phyloP scores from a whole-genome alignment of 1,284 basidiomycete genomes.

The Fomitiporia mediterranea region DNA sequence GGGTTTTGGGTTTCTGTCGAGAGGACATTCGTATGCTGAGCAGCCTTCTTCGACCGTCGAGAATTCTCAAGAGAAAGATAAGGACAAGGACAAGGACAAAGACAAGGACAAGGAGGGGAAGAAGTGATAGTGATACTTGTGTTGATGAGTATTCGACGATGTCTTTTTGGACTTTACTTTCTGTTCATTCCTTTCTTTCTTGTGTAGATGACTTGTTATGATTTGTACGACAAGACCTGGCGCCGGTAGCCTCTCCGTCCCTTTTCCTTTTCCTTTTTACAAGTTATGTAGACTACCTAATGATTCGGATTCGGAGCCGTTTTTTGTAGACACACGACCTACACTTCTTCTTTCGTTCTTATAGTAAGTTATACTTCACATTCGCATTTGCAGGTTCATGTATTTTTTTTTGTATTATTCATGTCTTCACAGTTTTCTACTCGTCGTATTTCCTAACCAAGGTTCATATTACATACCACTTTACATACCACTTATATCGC shows the following conservation, averaged over 20 bases:
- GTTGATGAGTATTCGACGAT: not conserved
- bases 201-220: not conserved
- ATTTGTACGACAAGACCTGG: not conserved
- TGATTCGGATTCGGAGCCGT: too few species aligned
- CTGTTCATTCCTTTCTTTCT: not conserved
- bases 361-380: not conserved
- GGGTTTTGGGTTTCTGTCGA: conserved; percentile 1
- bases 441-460: too few species aligned
- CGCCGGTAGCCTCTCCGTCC: not conserved
- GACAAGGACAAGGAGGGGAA: not conserved
- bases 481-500: too few species aligned
- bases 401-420: not conserved
- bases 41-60: conserved; percentile 8
- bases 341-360: not conserved
- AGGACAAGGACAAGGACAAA: not conserved
- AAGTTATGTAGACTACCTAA: too few species aligned
- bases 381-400: not conserved
- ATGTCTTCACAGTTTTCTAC: too few species aligned
- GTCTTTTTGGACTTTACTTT: not conserved
- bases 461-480: too few species aligned
- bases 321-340: too few species aligned
- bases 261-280: not conserved
- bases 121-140: not conserved
- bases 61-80: conserved; percentile 1
- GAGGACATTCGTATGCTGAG: not conserved